phyloP scores from a whole-genome alignment of 2,329 filamentous ascomycete species.

The Sporothrix luriei region DNA sequence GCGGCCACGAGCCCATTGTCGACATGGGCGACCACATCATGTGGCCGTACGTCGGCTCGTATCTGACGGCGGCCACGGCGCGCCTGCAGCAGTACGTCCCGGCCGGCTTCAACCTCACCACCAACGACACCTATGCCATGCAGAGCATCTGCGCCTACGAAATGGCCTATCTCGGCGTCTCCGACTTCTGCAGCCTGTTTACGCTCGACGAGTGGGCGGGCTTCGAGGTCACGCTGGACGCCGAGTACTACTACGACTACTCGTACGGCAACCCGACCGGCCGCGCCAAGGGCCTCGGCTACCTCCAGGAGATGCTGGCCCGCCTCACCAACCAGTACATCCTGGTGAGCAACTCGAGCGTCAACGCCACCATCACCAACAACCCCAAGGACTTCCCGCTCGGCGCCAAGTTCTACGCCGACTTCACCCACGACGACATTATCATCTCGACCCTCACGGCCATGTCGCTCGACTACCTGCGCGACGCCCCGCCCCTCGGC shows the following conservation, averaged over 20 bases:
- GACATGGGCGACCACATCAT: slow-evolving; percentile 48
- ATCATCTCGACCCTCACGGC: slow-evolving; percentile 54
- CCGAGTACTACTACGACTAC: slow-evolving; percentile 54
- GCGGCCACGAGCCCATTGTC: slow-evolving; percentile 42
- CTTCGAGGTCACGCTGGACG: slow-evolving; percentile 57
- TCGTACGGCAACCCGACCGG: slow-evolving; percentile 53
- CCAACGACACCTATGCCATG: slow-evolving; percentile 55
- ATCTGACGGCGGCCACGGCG: slow-evolving; percentile 49
- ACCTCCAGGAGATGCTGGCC: slow-evolving; percentile 55
- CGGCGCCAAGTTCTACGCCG: slow-evolving; percentile 53
- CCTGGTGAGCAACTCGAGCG: slow-evolving; percentile 51
- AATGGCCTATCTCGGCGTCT: slow-evolving; percentile 52
- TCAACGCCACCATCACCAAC: slow-evolving; percentile 54
- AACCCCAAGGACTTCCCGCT: slow-evolving; percentile 53
- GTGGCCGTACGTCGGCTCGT: slow-evolving; percentile 50
- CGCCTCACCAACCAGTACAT: slow-evolving; percentile 53
- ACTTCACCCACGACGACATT: slow-evolving; percentile 58
- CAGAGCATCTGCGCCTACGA: slow-evolving; percentile 60
- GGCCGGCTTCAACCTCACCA: slow-evolving; percentile 51
- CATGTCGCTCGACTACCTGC: slow-evolving; percentile 58
- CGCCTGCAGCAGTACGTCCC: slow-evolving; percentile 54
- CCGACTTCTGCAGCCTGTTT: slow-evolving; percentile 57
- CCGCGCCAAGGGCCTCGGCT: slow-evolving; percentile 57
- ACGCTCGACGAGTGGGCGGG: slow-evolving; percentile 62
- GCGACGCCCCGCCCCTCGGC: slow-evolving; percentile 49